Evolutionary conservation across 495 filamentous ascomycete species (phyloP), one percentile per base, ranked within the genome.

Genomic region (Extremus antarcticus): DNA sequence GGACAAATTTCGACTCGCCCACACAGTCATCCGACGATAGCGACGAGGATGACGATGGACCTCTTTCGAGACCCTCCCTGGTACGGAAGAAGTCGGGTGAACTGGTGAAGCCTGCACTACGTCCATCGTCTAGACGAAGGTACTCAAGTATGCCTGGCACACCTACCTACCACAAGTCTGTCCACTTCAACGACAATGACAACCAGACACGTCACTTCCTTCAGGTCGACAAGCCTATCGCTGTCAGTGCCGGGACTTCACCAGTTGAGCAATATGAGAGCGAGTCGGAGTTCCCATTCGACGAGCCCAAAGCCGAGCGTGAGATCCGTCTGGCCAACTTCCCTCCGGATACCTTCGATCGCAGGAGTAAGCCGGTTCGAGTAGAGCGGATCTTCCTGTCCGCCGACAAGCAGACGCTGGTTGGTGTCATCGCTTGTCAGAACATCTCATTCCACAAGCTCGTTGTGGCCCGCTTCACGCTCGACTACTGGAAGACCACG

Each of bases 11-110:
- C 41, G 57, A 58, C 45, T 68, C 57, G 21, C 57, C 62, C 51
- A 50, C 45, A 50, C 57, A 25, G 22, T 58, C 53, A n/a, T 67
- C 60, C 29, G 62, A 63, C 48, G 68, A 67, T 39, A 82, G 78
- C 55, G 72, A 78, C 29, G 67, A 66, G 16, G 74, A 76, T 40
- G 79, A 82, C 56, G 83, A 85, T 43, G 83, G 83, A 23, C 79
- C 83, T 61, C 72, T 72, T 16, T 67, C 69, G 40, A 90, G 87
- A 70, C 89, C 89, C 20, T 81, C 81, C 20, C 88, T 97, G 83
- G 82, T 98, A 50, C 82, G 92, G 53, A 98, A 98, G 76, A 98
- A 98, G 76, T 97, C 92, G 39, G 92, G 92, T 22, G 92, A 98
- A 69, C 78, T 97, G 49, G 92, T 98, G 50, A 83, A 91, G 59